Conservation (phyloP, 306 rosid species). For the Acacia acuminata region DNA sequence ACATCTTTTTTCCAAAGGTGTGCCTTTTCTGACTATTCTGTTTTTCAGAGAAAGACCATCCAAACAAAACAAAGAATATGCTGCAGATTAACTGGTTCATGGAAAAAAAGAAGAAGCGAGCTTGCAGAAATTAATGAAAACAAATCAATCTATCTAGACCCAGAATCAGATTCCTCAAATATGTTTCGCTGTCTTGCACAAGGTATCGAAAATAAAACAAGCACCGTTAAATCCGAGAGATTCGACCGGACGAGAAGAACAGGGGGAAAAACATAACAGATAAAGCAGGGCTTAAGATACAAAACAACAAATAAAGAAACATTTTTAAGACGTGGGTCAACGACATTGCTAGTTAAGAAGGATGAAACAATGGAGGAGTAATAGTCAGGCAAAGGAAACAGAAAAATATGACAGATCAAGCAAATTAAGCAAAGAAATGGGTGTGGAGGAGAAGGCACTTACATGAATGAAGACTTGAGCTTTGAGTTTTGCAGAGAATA, state of each 20-base stretch:
- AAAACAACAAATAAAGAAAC: neutral
- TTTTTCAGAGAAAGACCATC: neutral
- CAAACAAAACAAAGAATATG: neutral
- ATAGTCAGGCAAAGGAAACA: neutral
- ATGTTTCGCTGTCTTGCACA: neutral
- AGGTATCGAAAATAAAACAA: neutral
- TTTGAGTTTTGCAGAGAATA: neutral
- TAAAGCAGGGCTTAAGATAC: constrained; percentile 13
- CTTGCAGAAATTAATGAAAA: neutral
- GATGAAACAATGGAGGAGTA: neutral
- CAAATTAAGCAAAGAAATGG: neutral
- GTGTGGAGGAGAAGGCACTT: constrained; percentile 14
- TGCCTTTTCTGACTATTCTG: constrained; percentile 24
- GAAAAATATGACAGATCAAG: neutral
- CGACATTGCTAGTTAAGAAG: constrained; percentile 43
- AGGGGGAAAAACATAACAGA: neutral
- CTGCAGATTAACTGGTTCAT: neutral
- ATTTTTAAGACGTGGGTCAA: constrained; percentile 32
- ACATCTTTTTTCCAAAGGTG: constrained; percentile 26
- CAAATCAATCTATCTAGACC: neutral
- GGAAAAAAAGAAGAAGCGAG: neutral
- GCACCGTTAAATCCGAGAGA: neutral
- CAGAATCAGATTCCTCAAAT: neutral
- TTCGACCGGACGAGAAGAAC: neutral
- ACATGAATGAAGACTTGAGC: constrained; percentile 15